These are phyloP conservation scores for Fusarium marasasianum DNA, from an alignment of 2,329 filamentous ascomycete species.

Conservation along the genomic window DNA sequence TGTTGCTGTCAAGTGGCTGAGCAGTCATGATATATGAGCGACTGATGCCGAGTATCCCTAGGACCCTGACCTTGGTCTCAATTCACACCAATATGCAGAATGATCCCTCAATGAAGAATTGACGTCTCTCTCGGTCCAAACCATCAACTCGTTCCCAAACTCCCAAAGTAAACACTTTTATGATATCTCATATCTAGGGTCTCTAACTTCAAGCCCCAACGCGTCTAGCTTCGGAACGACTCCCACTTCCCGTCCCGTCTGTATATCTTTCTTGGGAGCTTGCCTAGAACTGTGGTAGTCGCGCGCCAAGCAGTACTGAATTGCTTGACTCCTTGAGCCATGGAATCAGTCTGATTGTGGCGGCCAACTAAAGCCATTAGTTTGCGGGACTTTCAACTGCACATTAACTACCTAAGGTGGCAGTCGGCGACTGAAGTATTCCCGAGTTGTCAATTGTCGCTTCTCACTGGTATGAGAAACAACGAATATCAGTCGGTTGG, in stretches of 20 bases:
- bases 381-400: constrained; percentile 1
- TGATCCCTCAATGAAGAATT: neutral
- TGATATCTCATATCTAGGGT: neutral
- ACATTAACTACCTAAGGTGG: neutral
- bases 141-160: neutral
- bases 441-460: neutral
- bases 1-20: neutral
- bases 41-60: neutral
- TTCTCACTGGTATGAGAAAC: neutral
- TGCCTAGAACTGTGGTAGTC: neutral
- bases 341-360: constrained; percentile 2
- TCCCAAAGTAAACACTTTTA: neutral
- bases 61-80: neutral
- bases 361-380: constrained; percentile 1
- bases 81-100: neutral
- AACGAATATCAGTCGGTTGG: neutral
- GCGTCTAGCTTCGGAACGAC: constrained; percentile 13
- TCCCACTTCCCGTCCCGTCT: neutral
- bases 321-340: neutral
- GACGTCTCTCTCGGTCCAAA: neutral
- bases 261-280: neutral
- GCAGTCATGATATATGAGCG: neutral
- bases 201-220: neutral
- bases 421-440: neutral
- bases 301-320: neutral